Conservation (phyloP, 768 basidiomycete genomes). For the Tubosaeta sp. region DNA sequence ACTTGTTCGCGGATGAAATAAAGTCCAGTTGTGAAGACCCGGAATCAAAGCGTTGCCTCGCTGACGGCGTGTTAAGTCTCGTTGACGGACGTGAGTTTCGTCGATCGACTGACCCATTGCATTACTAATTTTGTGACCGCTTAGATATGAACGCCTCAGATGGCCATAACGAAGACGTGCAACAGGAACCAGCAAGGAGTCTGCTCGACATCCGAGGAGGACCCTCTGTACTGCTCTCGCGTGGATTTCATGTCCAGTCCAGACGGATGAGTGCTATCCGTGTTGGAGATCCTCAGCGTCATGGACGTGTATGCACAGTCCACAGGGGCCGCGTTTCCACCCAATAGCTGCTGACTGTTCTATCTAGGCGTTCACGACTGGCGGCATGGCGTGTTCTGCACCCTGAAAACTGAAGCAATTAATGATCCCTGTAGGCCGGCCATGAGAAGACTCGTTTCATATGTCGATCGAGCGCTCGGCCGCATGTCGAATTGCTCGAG, state of each 20-base stretch:
- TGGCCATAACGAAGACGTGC: conserved; percentile 33
- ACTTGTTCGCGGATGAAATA: conserved; percentile 33
- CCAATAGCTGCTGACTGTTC: conserved; percentile 33
- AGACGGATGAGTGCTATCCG: conserved; percentile 27
- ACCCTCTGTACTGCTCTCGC: conserved; percentile 34
- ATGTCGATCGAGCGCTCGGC: conserved; percentile 45
- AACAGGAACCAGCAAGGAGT: conserved; percentile 33
- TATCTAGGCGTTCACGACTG: conserved; percentile 33
- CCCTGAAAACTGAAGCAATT: conserved; percentile 14
- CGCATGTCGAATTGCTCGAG: conserved; percentile 20
- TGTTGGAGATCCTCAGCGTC: conserved; percentile 30
- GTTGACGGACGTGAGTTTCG: conserved; percentile 35
- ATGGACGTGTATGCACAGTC: conserved; percentile 8
- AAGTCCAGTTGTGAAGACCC: conserved; percentile 28
- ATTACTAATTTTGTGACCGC: conserved; percentile 10
- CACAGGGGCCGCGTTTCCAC: conserved; percentile 34
- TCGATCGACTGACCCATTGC: conserved; percentile 4
- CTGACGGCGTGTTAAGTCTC: conserved; percentile 25
- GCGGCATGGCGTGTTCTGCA: conserved; percentile 32
- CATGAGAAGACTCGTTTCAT: conserved; percentile 29
- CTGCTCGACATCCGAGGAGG: conserved; percentile 41
- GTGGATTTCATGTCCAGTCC: conserved; percentile 24
- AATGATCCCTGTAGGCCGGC: conserved; percentile 23
- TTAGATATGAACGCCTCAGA: conserved; percentile 39
- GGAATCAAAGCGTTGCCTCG: conserved; percentile 27